Conservation (phyloP, 2,329 filamentous ascomycete species). For the Diaporthe sp. region DNA sequence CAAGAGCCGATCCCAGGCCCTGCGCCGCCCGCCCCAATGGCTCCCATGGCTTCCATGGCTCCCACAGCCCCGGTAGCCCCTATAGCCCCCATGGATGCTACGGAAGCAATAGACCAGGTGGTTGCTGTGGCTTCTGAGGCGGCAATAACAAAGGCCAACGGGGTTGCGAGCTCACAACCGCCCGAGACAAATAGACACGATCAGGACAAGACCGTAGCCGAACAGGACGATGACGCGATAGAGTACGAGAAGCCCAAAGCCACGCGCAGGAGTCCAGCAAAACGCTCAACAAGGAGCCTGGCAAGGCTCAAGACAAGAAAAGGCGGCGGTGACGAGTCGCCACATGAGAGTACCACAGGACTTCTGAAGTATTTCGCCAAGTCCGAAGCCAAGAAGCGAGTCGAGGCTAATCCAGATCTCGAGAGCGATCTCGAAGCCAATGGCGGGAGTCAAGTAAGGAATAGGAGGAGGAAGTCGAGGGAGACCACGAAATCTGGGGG, state of each 20-base stretch:
- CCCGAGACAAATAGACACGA: neutral
- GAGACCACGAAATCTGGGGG: constrained; percentile 32
- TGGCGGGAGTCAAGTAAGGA: neutral
- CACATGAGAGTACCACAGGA: neutral
- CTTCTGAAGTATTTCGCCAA: neutral
- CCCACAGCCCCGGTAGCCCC: neutral
- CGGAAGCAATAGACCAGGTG: neutral
- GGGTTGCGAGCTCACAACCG: neutral
- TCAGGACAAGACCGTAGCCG: neutral
- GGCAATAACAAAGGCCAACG: neutral
- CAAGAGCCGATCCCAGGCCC: constrained; percentile 11
- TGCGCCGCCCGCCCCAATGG: constrained; percentile 23
- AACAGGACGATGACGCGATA: constrained; percentile 27
- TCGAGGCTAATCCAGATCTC: neutral
- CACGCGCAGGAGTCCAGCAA: constrained; percentile 27
- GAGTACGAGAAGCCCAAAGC: constrained; percentile 32
- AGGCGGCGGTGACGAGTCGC: neutral
- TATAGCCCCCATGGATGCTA: constrained; percentile 13
- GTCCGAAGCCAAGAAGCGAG: constrained; percentile 2
- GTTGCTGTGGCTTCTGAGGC: neutral
- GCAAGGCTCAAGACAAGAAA: neutral
- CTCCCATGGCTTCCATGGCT: constrained; percentile 24
- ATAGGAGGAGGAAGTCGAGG: neutral
- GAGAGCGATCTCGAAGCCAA: neutral
- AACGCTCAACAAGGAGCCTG: neutral